Percentiles rank a stretch among this genome's conserved stretches.
Conservation (phyloP, 163 green algal genomes). For the Volvox carteri region DNA sequence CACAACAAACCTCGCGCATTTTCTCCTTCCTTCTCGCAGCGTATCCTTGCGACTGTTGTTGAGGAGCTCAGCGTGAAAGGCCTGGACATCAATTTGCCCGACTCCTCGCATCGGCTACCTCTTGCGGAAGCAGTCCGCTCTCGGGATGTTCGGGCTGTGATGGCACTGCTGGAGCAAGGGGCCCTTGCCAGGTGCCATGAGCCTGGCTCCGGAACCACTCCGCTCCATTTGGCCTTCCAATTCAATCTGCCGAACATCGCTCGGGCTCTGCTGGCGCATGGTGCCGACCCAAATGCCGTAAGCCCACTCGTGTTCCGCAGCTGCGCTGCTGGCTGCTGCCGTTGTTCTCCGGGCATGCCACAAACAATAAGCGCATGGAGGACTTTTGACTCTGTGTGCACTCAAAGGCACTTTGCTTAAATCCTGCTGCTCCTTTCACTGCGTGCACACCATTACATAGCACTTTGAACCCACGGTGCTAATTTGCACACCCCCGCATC, state of each 20-base stretch:
- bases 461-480: too few species aligned
- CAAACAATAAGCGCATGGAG: too few species aligned
- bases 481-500: neutral
- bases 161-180: slow-evolving; percentile 56
- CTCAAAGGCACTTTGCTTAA: neutral
- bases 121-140: slow-evolving; percentile 56
- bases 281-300: slow-evolving; percentile 50
- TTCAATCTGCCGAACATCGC: slow-evolving; percentile 36
- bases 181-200: slow-evolving; percentile 44
- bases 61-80: slow-evolving; percentile 49
- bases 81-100: slow-evolving; percentile 61
- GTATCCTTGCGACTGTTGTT: slow-evolving; percentile 13
- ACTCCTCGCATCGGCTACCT: slow-evolving; percentile 46
- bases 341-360: neutral
- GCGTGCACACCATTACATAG: too few species aligned
- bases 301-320: neutral
- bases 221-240: slow-evolving; percentile 43
- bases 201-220: slow-evolving; percentile 8
- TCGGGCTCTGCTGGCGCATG: slow-evolving; percentile 54
- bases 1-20: too few species aligned
- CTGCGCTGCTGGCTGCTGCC: neutral
- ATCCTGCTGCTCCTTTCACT: neutral
- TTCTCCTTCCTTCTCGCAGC: too few species aligned
- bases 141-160: slow-evolving; percentile 41
- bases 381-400: too few species aligned